Evolutionary conservation across 2,329 filamentous ascomycete species (phyloP), one percentile per base, ranked within the genome.

Genomic region (Botrytis sinoallii): DNA sequence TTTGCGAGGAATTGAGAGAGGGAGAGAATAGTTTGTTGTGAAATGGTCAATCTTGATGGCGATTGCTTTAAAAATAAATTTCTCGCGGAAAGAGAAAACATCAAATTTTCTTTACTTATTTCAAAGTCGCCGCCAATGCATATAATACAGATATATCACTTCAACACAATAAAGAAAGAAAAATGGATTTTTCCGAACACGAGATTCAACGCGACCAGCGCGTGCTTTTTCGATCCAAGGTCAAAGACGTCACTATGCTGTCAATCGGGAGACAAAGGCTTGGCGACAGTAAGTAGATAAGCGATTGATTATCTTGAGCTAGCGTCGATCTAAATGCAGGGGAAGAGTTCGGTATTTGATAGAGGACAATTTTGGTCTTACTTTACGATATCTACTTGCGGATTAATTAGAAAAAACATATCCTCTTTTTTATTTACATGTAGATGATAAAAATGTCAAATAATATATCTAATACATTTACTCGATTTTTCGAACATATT

Each of bases 181-280:
- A n/a, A 42, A 22, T 16, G 38, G 35, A 42, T 8, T 61, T 61
- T 61, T 16, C 40, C 59, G 22, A 61, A 38, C 38, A 61, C 59
- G 35, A 61, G 12, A 22, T 40, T 40, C 22, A 40, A 63, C 35
- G 35, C 35, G 60, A 42, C 35, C 60, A 63, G 22, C 61, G 38
- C 38, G 16, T 55, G n/a, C 48, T 55, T n/a, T 44, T n/a, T 64
- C 61, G 61, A 64, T 64, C 61, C n/a, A 64, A 64, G 38, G 16
- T 64, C 61, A 10, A 44, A 44, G 61, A 63, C 60, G 60, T 63
- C 60, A 63, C 60, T 40, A 63, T 63, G 60, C 40, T 44, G 61
- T 18, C 7, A 42, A 64, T 64, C 61, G 61, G n/a, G 25, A 42
- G 25, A 8, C 40, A 44, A n/a, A 64, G 8, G 25, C n/a, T 42